phyloP scores from a whole-genome alignment of 805 yeast species.

The Wickerhamomyces alni region DNA sequence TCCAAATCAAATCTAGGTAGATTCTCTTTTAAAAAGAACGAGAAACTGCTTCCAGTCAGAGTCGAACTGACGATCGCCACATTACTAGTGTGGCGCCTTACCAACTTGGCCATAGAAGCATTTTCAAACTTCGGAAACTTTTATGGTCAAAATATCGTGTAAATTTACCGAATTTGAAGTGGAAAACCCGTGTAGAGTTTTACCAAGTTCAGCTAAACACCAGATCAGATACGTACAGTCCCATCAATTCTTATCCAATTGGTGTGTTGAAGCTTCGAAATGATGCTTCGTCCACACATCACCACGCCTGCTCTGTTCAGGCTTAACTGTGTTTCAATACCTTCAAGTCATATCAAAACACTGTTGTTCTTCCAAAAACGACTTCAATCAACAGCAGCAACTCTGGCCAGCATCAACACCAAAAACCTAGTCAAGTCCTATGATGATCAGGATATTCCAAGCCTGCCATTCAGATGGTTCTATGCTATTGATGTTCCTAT shows the following conservation, averaged over 20 bases:
- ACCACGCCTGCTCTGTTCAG: background rate
- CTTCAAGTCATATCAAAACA: background rate
- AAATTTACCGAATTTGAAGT: no score
- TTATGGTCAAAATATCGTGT: no score
- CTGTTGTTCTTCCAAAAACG: background rate
- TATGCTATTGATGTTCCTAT: conserved; percentile 77
- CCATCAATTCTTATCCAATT: no score
- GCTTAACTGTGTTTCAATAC: background rate
- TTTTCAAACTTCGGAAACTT: background rate
- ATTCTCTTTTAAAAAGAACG: background rate
- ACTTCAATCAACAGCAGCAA: background rate
- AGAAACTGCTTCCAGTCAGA: conserved; percentile 56
- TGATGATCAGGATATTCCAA: background rate
- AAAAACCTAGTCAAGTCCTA: conserved; percentile 1
- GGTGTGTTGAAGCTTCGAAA: no score
- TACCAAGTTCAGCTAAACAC: no score
- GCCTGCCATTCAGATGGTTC: conserved; percentile 50
- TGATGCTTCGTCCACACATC: background rate
- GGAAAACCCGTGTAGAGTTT: no score
- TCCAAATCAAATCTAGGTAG: no score
- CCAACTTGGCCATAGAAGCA: conserved; percentile 58
- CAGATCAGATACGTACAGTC: no score
- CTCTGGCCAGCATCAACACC: background rate
- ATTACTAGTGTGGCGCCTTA: conserved; percentile 83
- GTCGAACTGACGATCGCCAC: conserved; percentile 77